Evolutionary conservation across 495 filamentous ascomycete species (phyloP).

Genomic region (Xylaria curta): DNA sequence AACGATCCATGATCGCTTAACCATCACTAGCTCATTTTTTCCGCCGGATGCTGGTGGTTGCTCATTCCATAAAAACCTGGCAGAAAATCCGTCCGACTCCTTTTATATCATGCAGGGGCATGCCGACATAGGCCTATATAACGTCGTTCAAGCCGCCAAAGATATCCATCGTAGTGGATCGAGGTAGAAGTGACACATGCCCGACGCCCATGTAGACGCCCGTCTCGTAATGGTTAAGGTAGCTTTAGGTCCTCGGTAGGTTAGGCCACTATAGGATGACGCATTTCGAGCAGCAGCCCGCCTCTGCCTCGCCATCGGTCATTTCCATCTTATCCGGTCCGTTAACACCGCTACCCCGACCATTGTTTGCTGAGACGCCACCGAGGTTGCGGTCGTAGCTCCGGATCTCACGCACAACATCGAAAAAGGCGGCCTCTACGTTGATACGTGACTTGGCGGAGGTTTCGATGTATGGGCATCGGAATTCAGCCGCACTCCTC

Average conservation of each 20-base stretch:
- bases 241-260: conserved; percentile 15
- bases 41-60: conserved; percentile 28
- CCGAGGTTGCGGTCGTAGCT: conserved; percentile 98
- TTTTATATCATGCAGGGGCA: conserved; percentile 32
- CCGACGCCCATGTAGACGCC: conserved; percentile 18
- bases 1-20: conserved; percentile 22
- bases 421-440: conserved; percentile 97
- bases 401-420: conserved; percentile 95
- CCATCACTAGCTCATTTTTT: conserved; percentile 24
- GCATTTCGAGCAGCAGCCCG: conserved; percentile 87
- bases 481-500: conserved; percentile 81
- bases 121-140: conserved; percentile 32
- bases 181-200: conserved; percentile 19
- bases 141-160: conserved; percentile 30
- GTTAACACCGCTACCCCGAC: conserved; percentile 64
- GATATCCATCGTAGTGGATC: conserved; percentile 22
- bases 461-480: conserved; percentile 98
- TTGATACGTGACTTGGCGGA: conserved; percentile 98
- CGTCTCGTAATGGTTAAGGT: conserved; percentile 20
- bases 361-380: conserved; percentile 72
- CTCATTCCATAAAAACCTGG: conserved; percentile 28
- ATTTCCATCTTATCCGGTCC: conserved; percentile 80
- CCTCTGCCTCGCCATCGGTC: conserved; percentile 69
- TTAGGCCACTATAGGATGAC: conserved; percentile 77
- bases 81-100: conserved; percentile 30